phyloP scores from a whole-genome alignment of 192 early-diverging fungal species.

The Backusella macrospora region DNA sequence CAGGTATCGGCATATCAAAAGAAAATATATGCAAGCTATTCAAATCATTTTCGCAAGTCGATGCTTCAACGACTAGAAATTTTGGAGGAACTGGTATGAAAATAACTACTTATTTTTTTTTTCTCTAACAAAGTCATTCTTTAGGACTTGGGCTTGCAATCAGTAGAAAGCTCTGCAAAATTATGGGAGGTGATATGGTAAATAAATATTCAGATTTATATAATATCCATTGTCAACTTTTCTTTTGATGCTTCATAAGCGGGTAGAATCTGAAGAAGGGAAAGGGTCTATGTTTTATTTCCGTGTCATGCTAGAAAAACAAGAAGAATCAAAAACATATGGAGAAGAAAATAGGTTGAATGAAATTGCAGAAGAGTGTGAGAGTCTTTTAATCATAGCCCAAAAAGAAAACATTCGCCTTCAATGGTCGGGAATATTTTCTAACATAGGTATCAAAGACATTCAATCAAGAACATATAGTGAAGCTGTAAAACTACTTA shows the following conservation, averaged over 20 bases:
- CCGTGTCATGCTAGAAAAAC: slow-evolving; percentile 16
- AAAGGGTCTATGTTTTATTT: slow-evolving; percentile 79
- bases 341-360: slow-evolving; percentile 19
- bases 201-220: background rate
- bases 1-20: slow-evolving; percentile 48
- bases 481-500: background rate
- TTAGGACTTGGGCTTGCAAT: slow-evolving; percentile 71
- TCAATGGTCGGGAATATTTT: slow-evolving; percentile 4
- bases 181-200: slow-evolving; percentile 66
- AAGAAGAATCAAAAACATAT: slow-evolving; percentile 17
- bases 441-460: slow-evolving; percentile 13
- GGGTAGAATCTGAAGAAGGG: slow-evolving; percentile 56
- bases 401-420: background rate
- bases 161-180: slow-evolving; percentile 53
- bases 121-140: slow-evolving; percentile 68
- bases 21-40: slow-evolving; percentile 57
- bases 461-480: background rate
- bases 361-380: slow-evolving; percentile 4
- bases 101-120: background rate
- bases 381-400: background rate
- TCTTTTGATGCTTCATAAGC: slow-evolving; percentile 8
- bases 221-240: background rate
- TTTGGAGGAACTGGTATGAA: slow-evolving; percentile 57
- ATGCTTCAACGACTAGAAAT: slow-evolving; percentile 56
- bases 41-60: slow-evolving; percentile 65